Evolutionary conservation across 495 filamentous ascomycete species (phyloP).

Genomic region (Jackrogersella multiformis): DNA sequence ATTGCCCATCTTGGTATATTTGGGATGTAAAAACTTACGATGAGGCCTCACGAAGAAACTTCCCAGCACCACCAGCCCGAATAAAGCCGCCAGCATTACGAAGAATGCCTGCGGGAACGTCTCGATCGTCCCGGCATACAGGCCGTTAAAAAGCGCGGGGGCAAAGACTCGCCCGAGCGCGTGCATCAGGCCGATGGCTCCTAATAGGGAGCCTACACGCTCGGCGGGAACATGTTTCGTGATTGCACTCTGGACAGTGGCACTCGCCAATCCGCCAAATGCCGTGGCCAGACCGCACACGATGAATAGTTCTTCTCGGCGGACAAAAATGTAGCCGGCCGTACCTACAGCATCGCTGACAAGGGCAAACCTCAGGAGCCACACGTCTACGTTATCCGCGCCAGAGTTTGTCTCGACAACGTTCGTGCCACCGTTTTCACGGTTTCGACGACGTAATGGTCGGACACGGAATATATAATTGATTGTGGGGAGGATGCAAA

Average conservation of each 20-base stretch:
- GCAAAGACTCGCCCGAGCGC: slow-evolving; percentile 79
- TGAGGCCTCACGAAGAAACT: slow-evolving; percentile 76
- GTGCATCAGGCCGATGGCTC: slow-evolving; percentile 86
- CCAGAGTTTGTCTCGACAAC: slow-evolving; percentile 64
- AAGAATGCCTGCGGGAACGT: slow-evolving; percentile 84
- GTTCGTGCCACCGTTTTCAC: slow-evolving; percentile 42
- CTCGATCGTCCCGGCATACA: slow-evolving; percentile 83
- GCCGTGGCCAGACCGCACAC: slow-evolving; percentile 74
- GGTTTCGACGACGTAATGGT: slow-evolving; percentile 45
- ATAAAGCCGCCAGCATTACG: slow-evolving; percentile 72
- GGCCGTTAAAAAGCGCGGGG: slow-evolving; percentile 81
- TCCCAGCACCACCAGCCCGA: slow-evolving; percentile 69
- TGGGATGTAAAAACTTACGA: slow-evolving; percentile 61
- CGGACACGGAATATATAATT: slow-evolving; percentile 72
- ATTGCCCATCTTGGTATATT: background rate
- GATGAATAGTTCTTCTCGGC: slow-evolving; percentile 64
- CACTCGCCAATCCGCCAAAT: slow-evolving; percentile 83
- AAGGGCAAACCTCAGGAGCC: slow-evolving; percentile 77
- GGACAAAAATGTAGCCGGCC: slow-evolving; percentile 72
- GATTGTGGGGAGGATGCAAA: slow-evolving; percentile 76
- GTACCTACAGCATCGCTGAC: slow-evolving; percentile 82
- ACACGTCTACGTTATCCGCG: slow-evolving; percentile 81
- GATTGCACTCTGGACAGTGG: slow-evolving; percentile 80
- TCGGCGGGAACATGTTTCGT: slow-evolving; percentile 91
- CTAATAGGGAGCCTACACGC: slow-evolving; percentile 82